Conservation (phyloP, 2,329 filamentous ascomycete genomes). For the Scolecobasidium constrictum region DNA sequence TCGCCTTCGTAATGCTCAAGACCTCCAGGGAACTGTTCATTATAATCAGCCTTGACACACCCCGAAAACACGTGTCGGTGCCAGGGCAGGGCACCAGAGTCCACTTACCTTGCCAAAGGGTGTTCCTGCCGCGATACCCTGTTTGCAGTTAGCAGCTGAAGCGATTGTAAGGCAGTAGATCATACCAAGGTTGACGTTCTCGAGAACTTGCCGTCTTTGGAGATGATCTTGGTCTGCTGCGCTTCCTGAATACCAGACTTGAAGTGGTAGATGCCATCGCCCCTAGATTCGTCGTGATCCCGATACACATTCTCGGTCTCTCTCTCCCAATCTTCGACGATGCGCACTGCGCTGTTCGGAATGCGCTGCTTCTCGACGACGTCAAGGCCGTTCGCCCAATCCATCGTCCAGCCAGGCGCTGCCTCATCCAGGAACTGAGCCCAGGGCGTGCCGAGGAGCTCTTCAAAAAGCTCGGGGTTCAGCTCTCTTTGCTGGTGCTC, state of each 20-base stretch:
- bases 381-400: neutral
- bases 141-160: neutral
- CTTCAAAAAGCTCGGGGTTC: neutral
- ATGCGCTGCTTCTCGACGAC: neutral
- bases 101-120: too few species aligned
- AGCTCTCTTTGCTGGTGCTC: neutral
- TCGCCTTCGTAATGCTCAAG: neutral
- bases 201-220: too few species aligned
- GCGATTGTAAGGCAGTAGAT: neutral
- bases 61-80: too few species aligned
- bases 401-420: constrained; percentile 1
- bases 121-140: neutral
- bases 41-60: neutral
- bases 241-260: neutral
- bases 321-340: constrained; percentile 3
- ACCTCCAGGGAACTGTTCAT: too few species aligned
- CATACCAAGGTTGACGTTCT: constrained; percentile 1
- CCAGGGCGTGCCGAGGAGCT: constrained; percentile 1
- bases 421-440: constrained; percentile 1
- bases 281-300: too few species aligned
- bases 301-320: neutral
- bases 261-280: too few species aligned
- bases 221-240: too few species aligned
- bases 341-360: constrained; percentile 3
- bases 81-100: too few species aligned